Percentiles rank a stretch among this genome's conserved stretches.
Conservation (phyloP, 768 basidiomycete genomes). For the Lentinula boryana region DNA sequence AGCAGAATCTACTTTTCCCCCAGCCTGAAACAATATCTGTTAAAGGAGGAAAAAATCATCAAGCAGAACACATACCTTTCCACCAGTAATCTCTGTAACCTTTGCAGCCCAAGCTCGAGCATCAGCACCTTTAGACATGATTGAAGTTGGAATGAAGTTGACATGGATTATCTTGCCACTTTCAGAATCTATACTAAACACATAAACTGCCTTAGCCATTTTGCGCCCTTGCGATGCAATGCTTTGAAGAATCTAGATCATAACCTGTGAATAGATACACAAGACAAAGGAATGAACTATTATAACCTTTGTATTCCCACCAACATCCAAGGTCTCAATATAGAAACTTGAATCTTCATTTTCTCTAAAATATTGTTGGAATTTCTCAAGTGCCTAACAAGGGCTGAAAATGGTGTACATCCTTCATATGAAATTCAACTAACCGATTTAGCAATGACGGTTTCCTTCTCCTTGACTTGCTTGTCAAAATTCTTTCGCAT, state of each 20-base stretch:
- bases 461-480: constrained; percentile 75
- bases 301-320: constrained; percentile 79
- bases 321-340: constrained; percentile 65
- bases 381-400: constrained; percentile 59
- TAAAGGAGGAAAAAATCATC: constrained; percentile 1
- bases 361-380: constrained; percentile 71
- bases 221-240: constrained; percentile 76
- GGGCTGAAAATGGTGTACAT: background rate
- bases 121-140: constrained; percentile 65
- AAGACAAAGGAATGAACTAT: background rate
- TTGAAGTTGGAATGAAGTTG: constrained; percentile 62
- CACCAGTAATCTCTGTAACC: constrained; percentile 77
- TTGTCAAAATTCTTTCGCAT: constrained; percentile 84
- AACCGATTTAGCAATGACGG: constrained; percentile 70
- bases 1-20: constrained; percentile 89
- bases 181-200: constrained; percentile 73
- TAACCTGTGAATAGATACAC: constrained; percentile 3
- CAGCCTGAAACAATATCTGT: constrained; percentile 49
- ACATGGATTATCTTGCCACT: constrained; percentile 79
- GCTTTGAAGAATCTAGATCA: constrained; percentile 60
- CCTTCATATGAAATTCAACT: constrained; percentile 11
- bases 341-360: constrained; percentile 67
- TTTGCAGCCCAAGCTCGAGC: constrained; percentile 85
- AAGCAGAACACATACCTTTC: constrained; percentile 55
- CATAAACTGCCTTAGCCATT: constrained; percentile 78